A percentile compares a stretch with the other conserved stretches of the same genome.
These are phyloP conservation scores for Wallacemonas sp. DNA, from an alignment of 208 protist species.

Conservation along the genomic window DNA sequence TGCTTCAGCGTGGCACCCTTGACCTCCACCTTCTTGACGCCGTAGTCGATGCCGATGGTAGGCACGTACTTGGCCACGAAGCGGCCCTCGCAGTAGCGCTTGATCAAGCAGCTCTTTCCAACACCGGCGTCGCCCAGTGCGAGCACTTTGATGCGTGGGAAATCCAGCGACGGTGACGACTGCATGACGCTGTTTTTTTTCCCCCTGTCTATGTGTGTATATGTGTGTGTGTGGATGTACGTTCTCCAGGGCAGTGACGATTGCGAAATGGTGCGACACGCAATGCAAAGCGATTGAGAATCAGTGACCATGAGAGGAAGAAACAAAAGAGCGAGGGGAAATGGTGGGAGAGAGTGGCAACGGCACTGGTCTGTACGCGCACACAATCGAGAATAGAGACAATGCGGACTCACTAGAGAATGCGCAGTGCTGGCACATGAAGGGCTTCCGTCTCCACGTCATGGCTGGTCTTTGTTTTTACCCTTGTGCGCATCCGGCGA, in stretches of 20 bases:
- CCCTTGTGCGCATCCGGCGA: too few relatives aligned
- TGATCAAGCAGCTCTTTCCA: slow-evolving; percentile 97
- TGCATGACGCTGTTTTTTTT: slow-evolving; percentile 5
- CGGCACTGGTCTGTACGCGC: too few relatives aligned
- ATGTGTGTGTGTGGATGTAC: slow-evolving; percentile 22
- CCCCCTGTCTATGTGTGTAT: neutral
- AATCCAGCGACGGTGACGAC: slow-evolving; percentile 28
- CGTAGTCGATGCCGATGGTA: slow-evolving; percentile 98
- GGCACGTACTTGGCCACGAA: slow-evolving; percentile 96
- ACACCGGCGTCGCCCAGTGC: slow-evolving; percentile 85
- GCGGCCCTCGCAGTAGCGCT: slow-evolving; percentile 96
- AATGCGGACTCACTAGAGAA: too few relatives aligned
- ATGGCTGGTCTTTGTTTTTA: too few relatives aligned
- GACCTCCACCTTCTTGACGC: slow-evolving; percentile 89
- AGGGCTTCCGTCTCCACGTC: too few relatives aligned
- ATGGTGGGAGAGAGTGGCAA: too few relatives aligned
- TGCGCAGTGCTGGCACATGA: too few relatives aligned
- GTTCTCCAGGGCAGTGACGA: neutral
- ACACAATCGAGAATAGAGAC: too few relatives aligned
- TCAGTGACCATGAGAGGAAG: slow-evolving; percentile 3
- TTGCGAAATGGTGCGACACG: too few relatives aligned
- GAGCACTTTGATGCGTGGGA: slow-evolving; percentile 89
- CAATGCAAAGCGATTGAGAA: too few relatives aligned
- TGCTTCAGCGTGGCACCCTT: slow-evolving; percentile 24
- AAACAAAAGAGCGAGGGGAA: too few relatives aligned